phyloP scores from a whole-genome alignment of 2,329 filamentous ascomycete genomes.

The Incumbomyces delicatus region DNA sequence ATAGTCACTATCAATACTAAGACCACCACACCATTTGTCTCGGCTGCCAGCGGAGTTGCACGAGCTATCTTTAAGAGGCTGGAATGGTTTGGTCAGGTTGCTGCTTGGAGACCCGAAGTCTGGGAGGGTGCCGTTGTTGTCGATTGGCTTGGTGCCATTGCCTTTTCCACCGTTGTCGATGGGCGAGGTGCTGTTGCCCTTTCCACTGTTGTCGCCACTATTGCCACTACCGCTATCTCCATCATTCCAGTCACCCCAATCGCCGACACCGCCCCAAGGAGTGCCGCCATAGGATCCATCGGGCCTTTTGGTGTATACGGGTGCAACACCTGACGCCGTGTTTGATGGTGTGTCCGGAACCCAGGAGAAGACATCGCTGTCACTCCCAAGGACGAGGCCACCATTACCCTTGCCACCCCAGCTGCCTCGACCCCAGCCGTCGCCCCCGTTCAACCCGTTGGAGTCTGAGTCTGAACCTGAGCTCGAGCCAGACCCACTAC shows the following conservation, averaged over 20 bases:
- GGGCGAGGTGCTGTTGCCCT: not conserved
- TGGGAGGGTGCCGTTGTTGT: constrained; percentile 4
- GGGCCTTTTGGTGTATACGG: not conserved
- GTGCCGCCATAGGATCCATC: constrained; percentile 1
- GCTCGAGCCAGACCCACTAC: not conserved
- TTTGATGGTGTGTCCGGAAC: not conserved
- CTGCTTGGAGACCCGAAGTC: not conserved
- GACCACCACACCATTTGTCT: constrained; percentile 14
- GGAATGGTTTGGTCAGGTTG: constrained; percentile 7
- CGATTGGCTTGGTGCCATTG: not conserved
- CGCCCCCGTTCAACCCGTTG: constrained; percentile 9
- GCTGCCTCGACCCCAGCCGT: constrained; percentile 17
- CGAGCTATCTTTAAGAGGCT: not conserved
- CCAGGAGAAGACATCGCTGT: constrained; percentile 4
- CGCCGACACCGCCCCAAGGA: not conserved
- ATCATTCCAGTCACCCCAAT: not conserved
- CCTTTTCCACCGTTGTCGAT: not conserved
- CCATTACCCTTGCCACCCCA: constrained; percentile 10
- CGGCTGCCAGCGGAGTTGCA: constrained; percentile 15
- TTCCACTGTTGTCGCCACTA: not conserved
- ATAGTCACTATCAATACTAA: constrained; percentile 13
- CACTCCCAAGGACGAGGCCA: not conserved
- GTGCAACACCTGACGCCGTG: not conserved
- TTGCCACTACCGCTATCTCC: not conserved
- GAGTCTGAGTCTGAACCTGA: not conserved